phyloP scores from a whole-genome alignment of 805 yeast species.

The Wickerhamomyces rabaulensis region DNA sequence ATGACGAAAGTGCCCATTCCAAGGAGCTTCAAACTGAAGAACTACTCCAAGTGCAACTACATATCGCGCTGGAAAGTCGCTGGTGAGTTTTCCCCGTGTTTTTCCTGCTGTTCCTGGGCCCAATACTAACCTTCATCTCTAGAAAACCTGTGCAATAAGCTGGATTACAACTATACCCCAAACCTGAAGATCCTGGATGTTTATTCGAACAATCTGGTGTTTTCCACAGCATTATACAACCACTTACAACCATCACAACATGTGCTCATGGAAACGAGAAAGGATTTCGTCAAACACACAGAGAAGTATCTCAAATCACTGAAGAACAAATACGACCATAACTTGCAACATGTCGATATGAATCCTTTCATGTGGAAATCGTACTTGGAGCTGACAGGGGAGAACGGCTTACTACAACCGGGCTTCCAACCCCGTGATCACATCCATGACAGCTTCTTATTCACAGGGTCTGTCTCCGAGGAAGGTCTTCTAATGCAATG shows the following conservation, averaged over 20 bases:
- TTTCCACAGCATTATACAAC: slow-evolving; percentile 58
- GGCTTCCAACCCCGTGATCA: slow-evolving; percentile 29
- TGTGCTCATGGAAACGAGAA: slow-evolving; percentile 52
- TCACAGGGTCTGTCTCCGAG: slow-evolving; percentile 56
- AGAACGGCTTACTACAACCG: slow-evolving; percentile 40
- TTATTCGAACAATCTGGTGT: slow-evolving; percentile 54
- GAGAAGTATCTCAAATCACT: slow-evolving; percentile 3
- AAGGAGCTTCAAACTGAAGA: slow-evolving; percentile 7
- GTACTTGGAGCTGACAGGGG: slow-evolving; percentile 42
- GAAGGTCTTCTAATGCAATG: slow-evolving; percentile 74
- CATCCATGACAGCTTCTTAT: slow-evolving; percentile 49
- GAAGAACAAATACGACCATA: slow-evolving; percentile 9
- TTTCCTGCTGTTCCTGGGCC: neutral
- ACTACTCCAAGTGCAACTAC: slow-evolving; percentile 8
- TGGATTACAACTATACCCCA: slow-evolving; percentile 30
- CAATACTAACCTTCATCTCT: neutral
- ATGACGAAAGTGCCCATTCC: slow-evolving; percentile 9
- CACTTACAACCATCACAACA: slow-evolving; percentile 59
- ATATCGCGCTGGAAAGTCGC: neutral
- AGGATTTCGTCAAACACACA: slow-evolving; percentile 21
- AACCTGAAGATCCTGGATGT: slow-evolving; percentile 53
- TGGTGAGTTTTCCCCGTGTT: neutral
- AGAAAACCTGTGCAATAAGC: slow-evolving; percentile 12
- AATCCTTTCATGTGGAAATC: slow-evolving; percentile 72
- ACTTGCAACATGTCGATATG: slow-evolving; percentile 27